phyloP scores from a whole-genome alignment of 1,139 yeast genomes.

The Magnusiomyces clavatus region DNA sequence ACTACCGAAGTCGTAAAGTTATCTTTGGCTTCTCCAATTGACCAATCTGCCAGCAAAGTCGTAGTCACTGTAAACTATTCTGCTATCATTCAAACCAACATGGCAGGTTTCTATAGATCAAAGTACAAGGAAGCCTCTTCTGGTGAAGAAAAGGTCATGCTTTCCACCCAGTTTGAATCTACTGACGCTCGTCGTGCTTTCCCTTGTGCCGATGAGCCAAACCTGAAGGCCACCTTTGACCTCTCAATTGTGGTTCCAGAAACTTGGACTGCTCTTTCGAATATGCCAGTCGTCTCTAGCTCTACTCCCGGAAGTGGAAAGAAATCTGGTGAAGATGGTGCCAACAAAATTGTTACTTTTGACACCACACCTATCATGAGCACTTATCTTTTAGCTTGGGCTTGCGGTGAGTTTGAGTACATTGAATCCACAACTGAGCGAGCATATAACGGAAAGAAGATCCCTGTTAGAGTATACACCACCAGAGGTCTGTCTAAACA shows the following conservation, averaged over 20 bases:
- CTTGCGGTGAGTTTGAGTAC: constrained; percentile 67
- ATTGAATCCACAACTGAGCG: constrained; percentile 42
- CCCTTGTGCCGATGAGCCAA: constrained; percentile 88
- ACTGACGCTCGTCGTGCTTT: constrained; percentile 87
- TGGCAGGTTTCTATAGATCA: constrained; percentile 86
- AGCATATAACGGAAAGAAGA: constrained; percentile 41
- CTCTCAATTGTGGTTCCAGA: constrained; percentile 54
- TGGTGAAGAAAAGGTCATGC: constrained; percentile 57
- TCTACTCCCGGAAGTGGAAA: constrained; percentile 43
- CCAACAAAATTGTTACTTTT: constrained; percentile 36
- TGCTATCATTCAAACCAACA: constrained; percentile 51
- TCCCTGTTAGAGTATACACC: constrained; percentile 66
- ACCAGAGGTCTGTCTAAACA: constrained; percentile 59
- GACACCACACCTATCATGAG: constrained; percentile 65
- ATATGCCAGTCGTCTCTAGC: constrained; percentile 63
- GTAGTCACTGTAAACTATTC: constrained; percentile 36
- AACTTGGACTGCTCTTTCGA: constrained; percentile 60
- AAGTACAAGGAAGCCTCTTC: constrained; percentile 43
- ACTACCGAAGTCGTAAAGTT: constrained; percentile 31
- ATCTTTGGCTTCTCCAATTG: constrained; percentile 23
- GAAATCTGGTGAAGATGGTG: constrained; percentile 28
- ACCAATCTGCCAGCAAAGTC: constrained; percentile 22
- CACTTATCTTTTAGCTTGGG: constrained; percentile 70
- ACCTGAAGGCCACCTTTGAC: constrained; percentile 70
- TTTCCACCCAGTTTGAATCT: constrained; percentile 85